Evolutionary conservation across 495 filamentous ascomycete species (phyloP), one percentile per base, ranked within the genome.

Genomic region (Margaritispora aquatica): DNA sequence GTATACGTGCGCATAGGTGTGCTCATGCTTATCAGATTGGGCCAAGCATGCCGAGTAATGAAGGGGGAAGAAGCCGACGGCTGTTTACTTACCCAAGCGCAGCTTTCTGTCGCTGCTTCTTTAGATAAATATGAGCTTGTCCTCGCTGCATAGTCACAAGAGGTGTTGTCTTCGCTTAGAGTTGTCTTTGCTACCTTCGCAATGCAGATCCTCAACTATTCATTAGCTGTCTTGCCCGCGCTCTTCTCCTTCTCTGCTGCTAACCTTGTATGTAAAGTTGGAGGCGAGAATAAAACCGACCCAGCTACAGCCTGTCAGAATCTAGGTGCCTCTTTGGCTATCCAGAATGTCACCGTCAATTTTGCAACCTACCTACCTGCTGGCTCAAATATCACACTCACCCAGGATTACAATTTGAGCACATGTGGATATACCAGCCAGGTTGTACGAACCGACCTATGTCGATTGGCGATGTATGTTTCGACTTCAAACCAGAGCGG

Each of bases 391-490:
- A 60, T 84, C 19, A 72, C 74, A 9, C 57, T 84, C 38, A 55
- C 51, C 23, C 65, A 73, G 17, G 76, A 79, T 57, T 74, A 79
- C 51, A 69, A 74, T 31, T 54, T 76, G 9, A 20, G 8, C 27
- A 73, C 69, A 22, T 84, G 81, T 57, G 62, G 50, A 41, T 58
- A 57, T 26, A 50, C 73, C 1, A 74, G 60, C 29, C 78, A 81
- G 54, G 41, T 68, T 0, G 73, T 84, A 10, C 55, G 66, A 1
- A 70, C 69, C 1, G 78, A 86, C 63, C 26, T 82, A 0, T 87
- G 84, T 66, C 81, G 84, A 13, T 64, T 86, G 27, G 75, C 77
- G 7, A 75, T 86, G 69, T 74, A 73, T 38, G 77, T 86, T 10
- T 57, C 75, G 2, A 86, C 83, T 0, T 82, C 78, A 48, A 20